Evolutionary conservation across 352 stramenopile genomes (phyloP).

Genomic region (Phytopythium vexans): DNA sequence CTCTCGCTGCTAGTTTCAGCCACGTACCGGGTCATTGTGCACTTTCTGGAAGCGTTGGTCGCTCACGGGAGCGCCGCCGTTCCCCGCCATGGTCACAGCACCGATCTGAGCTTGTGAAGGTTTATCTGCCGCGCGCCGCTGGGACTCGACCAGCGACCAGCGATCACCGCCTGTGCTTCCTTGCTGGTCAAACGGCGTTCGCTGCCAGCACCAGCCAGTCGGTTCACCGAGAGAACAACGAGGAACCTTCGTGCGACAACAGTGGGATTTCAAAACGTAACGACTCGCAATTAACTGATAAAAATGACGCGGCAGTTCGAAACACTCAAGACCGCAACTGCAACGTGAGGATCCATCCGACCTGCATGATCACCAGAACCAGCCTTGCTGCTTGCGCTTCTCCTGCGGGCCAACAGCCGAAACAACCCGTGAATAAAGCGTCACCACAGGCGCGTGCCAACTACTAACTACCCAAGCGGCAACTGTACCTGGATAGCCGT

Average conservation of each 20-base stretch:
- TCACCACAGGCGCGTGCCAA: not conserved
- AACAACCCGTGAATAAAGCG: not conserved
- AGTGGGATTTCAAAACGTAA: too few relatives aligned
- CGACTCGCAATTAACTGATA: too few relatives aligned
- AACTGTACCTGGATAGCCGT: conserved; percentile 43
- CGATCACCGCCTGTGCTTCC: too few relatives aligned
- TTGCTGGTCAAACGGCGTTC: too few relatives aligned
- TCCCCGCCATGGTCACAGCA: conserved; percentile 24
- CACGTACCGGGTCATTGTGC: conserved; percentile 74
- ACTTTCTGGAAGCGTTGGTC: conserved; percentile 85
- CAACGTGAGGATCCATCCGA: too few relatives aligned
- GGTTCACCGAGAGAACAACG: too few relatives aligned
- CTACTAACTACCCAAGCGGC: not conserved
- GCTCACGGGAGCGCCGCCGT: conserved; percentile 31
- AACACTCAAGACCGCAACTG: too few relatives aligned
- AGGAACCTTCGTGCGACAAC: too few relatives aligned
- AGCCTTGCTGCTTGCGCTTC: conserved; percentile 58
- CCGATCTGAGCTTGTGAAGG: too few relatives aligned
- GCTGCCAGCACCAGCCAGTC: too few relatives aligned
- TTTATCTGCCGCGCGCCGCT: not conserved
- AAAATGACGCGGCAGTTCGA: too few relatives aligned
- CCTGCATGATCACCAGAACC: conserved; percentile 58
- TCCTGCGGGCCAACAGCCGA: conserved; percentile 17
- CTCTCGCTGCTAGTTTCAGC: not conserved
- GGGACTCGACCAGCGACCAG: not conserved